phyloP scores from a whole-genome alignment of 495 filamentous ascomycete genomes.

The Chaetomium tenue region DNA sequence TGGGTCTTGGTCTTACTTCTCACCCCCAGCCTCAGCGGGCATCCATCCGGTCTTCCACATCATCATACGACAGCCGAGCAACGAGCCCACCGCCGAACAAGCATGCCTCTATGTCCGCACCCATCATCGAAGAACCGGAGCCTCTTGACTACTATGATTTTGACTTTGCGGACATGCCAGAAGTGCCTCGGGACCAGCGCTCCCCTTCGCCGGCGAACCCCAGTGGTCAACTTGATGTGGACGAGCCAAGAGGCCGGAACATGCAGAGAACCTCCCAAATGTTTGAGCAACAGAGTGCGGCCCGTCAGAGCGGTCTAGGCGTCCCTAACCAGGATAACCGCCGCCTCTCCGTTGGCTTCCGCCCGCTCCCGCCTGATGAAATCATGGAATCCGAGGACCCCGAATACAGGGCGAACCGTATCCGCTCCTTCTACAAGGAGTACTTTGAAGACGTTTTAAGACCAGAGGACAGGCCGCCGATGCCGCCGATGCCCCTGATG shows the following conservation, averaged over 20 bases:
- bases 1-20: slow-evolving; percentile 28
- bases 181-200: slow-evolving; percentile 18
- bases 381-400: slow-evolving; percentile 72
- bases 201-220: slow-evolving; percentile 17
- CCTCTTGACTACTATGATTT: slow-evolving; percentile 34
- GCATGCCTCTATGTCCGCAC: slow-evolving; percentile 2
- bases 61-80: slow-evolving; percentile 19
- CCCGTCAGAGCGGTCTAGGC: slow-evolving; percentile 45
- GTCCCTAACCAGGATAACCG: slow-evolving; percentile 62
- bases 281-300: slow-evolving; percentile 37
- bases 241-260: slow-evolving; percentile 34
- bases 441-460: slow-evolving; percentile 86
- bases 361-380: slow-evolving; percentile 84
- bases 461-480: slow-evolving; percentile 42
- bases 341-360: slow-evolving; percentile 81
- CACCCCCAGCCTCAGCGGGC: slow-evolving; percentile 24
- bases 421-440: slow-evolving; percentile 98
- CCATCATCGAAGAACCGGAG: slow-evolving; percentile 33
- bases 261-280: slow-evolving; percentile 41
- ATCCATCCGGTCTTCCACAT: slow-evolving; percentile 26
- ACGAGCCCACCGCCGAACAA: slow-evolving; percentile 20
- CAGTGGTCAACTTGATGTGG: slow-evolving; percentile 22
- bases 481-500: slow-evolving; percentile 41
- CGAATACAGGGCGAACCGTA: slow-evolving; percentile 91
- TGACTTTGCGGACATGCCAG: slow-evolving; percentile 24